Evolutionary conservation across 305 asterid genomes (phyloP).

Genomic region (Fraxinus baroniana): DNA sequence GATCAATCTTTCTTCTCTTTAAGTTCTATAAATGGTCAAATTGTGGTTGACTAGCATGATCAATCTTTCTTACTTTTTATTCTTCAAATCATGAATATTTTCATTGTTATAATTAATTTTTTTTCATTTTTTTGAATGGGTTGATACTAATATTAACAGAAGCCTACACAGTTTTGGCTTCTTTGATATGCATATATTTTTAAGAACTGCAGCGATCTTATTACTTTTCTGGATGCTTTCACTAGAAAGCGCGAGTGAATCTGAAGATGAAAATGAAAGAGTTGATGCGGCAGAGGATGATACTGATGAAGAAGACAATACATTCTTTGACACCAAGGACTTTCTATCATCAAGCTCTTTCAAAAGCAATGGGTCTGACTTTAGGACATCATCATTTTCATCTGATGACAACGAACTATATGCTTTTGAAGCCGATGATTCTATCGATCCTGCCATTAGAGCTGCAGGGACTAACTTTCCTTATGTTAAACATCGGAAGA

Average conservation of each 20-base stretch:
- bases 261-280: conserved; percentile 91
- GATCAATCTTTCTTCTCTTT: background rate
- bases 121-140: background rate
- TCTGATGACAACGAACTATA: conserved; percentile 64
- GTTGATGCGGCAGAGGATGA: conserved; percentile 88
- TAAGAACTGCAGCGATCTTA: conserved; percentile 15
- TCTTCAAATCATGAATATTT: background rate
- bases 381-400: conserved; percentile 64
- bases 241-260: conserved; percentile 78
- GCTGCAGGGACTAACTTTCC: conserved; percentile 73
- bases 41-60: conserved; percentile 4
- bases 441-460: conserved; percentile 56
- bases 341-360: conserved; percentile 86
- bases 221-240: conserved; percentile 29
- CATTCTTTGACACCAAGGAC: conserved; percentile 87
- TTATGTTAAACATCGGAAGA: conserved; percentile 74
- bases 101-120: background rate
- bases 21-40: background rate
- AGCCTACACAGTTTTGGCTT: conserved; percentile 7
- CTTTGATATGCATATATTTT: conserved; percentile 12
- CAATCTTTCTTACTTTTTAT: background rate
- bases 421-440: conserved; percentile 60
- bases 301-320: conserved; percentile 87
- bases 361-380: conserved; percentile 78
- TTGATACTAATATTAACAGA: conserved; percentile 3